These are phyloP conservation scores for Nepenthes alata DNA, from an alignment of 179 eudicot species.

Conservation along the genomic window DNA sequence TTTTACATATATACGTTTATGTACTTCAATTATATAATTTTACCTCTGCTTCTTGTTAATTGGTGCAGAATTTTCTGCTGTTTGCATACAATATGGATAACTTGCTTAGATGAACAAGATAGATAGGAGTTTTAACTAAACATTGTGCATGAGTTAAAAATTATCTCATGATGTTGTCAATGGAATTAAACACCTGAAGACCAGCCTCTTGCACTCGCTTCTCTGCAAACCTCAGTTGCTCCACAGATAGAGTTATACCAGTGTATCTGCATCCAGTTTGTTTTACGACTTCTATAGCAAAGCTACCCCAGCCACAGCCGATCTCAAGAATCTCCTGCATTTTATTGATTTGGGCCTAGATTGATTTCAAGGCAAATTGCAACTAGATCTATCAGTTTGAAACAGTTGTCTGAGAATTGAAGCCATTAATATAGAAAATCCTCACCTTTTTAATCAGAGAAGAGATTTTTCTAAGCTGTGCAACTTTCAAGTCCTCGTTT, in stretches of 20 bases:
- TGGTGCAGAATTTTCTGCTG: too few species aligned
- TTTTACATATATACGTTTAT: too few species aligned
- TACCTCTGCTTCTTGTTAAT: too few species aligned
- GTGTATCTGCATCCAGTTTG: slow-evolving; percentile 88
- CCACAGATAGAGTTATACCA: slow-evolving; percentile 81
- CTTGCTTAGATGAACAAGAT: too few species aligned
- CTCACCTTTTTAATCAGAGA: slow-evolving; percentile 60
- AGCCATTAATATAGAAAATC: not conserved
- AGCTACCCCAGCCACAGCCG: slow-evolving; percentile 96
- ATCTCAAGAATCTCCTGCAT: slow-evolving; percentile 76
- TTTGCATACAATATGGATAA: too few species aligned
- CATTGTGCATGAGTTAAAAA: not conserved
- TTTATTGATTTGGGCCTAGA: slow-evolving; percentile 56
- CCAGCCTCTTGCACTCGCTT: slow-evolving; percentile 75
- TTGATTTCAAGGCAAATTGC: not conserved
- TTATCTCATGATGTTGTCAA: not conserved
- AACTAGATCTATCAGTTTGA: not conserved
- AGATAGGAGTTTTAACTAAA: too few species aligned
- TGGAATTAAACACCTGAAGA: slow-evolving; percentile 35
- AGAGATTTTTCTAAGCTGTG: slow-evolving; percentile 72
- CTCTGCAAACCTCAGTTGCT: slow-evolving; percentile 75
- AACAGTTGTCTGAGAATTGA: not conserved
- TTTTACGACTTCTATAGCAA: slow-evolving; percentile 82
- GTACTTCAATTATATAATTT: too few species aligned
- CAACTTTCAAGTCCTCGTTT: slow-evolving; percentile 64